Base-by-base conservation (phyloP, 1,139 yeast species). In the Suhomyces maxii region DNA sequence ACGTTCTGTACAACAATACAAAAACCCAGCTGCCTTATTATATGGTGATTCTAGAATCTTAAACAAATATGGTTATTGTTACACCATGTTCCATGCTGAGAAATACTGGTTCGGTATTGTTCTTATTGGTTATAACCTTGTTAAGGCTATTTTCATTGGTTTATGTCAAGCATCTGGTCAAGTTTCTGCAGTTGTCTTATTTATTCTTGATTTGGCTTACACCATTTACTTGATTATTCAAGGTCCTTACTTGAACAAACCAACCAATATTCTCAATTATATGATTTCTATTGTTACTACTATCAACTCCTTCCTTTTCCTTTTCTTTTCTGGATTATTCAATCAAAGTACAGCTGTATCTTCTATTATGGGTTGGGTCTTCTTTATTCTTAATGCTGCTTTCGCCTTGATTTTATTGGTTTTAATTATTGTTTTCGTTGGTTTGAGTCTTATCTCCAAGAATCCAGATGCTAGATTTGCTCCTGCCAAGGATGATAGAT, bases 401-500 rank as follows among this genome's bases (percentile, higher is more conserved):
- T 86, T 85, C 56, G 79, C 90, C 8, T 76, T 85, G 51, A 73
- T 86, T 42, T 69, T 87, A 47, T 73, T 87, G 60, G 53, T 86
- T 40, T 64, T 83, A 69, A 82, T 85, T 53, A 71, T 86, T 50
- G 79, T 79, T 0, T 81, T 83, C 55, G 77, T 83, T 45, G 64
- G 67, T 10, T 67, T 82, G 58, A 80, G 87, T 31, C 53, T 85
- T 1, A 65, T 82, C 49, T 81, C 89, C 14, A 86, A 84, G 70
- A 87, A 86, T 60, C 95, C 95, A 30, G 95, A 87, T 67, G 83
- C 89, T 9, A 80, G 89, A 64, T 87, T 86, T 64, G 86, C 86
- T 40, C 93, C 93, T 13, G 91, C 91, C 8, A 83, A 74, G 55
- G 95, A 87, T 69, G 95, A 87, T 61, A 80, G 95, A 76, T 81